phyloP scores from a whole-genome alignment of 352 stramenopile genomes.

The Phytophthora litchii region DNA sequence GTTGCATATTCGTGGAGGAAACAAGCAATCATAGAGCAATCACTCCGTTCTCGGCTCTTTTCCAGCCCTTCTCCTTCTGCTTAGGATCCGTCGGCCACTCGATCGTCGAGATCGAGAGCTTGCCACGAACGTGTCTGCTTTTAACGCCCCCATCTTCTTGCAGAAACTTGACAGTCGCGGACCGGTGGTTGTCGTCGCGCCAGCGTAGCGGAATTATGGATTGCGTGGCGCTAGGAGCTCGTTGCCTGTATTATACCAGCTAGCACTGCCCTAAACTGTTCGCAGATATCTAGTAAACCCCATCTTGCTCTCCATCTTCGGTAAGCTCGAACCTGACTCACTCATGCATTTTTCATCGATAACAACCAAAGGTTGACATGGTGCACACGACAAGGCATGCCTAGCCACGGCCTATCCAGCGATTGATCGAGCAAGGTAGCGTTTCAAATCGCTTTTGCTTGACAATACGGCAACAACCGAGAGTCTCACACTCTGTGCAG shows the following conservation, averaged over 20 bases:
- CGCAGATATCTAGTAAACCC: slow-evolving; percentile 21
- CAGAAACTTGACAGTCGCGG: slow-evolving; percentile 28
- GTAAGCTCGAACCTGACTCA: slow-evolving; percentile 16
- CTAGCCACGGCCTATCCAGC: slow-evolving; percentile 6
- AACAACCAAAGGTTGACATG: slow-evolving; percentile 30
- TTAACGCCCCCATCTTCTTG: slow-evolving; percentile 5
- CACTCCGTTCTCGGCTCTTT: slow-evolving; percentile 8
- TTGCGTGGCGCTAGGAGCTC: neutral
- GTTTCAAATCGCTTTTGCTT: slow-evolving; percentile 11
- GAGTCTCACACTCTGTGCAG: neutral
- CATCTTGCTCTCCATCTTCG: slow-evolving; percentile 25
- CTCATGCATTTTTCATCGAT: slow-evolving; percentile 6
- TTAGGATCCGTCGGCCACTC: slow-evolving; percentile 8
- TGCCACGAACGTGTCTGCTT: slow-evolving; percentile 23
- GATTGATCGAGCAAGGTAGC: neutral
- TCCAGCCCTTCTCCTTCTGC: slow-evolving; percentile 5
- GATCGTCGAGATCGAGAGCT: slow-evolving; percentile 11
- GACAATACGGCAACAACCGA: slow-evolving; percentile 23
- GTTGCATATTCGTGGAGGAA: neutral
- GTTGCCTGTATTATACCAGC: neutral
- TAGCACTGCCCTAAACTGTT: slow-evolving; percentile 9
- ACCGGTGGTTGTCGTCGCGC: slow-evolving; percentile 18
- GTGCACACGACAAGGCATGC: slow-evolving; percentile 14
- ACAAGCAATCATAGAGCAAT: neutral
- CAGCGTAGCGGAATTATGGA: slow-evolving; percentile 1